phyloP scores from a whole-genome alignment of 768 basidiomycete species.

The Mycena rebaudengoi region DNA sequence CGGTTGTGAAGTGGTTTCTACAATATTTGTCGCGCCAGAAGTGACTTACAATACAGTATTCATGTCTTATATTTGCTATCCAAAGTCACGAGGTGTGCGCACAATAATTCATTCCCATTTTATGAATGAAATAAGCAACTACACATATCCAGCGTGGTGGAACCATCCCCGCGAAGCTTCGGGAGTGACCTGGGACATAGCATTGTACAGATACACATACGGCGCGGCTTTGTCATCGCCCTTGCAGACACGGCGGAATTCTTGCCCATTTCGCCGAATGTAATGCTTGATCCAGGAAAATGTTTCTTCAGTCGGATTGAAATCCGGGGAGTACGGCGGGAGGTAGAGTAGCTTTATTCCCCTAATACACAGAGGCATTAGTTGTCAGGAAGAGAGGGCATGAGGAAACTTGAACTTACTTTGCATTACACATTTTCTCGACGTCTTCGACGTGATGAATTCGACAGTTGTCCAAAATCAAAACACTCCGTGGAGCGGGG shows the following conservation, averaged over 20 bases:
- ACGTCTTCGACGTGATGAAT: constrained; percentile 38
- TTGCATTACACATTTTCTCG: constrained; percentile 19
- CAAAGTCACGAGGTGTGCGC: background rate
- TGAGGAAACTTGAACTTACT: background rate
- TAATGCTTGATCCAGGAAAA: constrained; percentile 42
- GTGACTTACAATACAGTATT: too few relatives aligned
- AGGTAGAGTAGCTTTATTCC: constrained; percentile 40
- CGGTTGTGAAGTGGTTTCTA: too few relatives aligned
- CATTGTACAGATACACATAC: constrained; percentile 10
- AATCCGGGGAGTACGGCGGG: constrained; percentile 45
- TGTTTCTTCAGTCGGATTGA: constrained; percentile 46
- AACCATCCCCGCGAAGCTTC: constrained; percentile 14
- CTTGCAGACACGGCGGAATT: constrained; percentile 1
- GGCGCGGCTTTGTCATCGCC: constrained; percentile 8
- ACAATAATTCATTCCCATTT: background rate
- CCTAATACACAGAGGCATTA: too few relatives aligned
- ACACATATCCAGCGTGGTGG: constrained; percentile 17
- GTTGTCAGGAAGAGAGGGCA: too few relatives aligned
- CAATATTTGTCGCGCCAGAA: too few relatives aligned
- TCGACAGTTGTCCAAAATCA: constrained; percentile 41
- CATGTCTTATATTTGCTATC: too few relatives aligned
- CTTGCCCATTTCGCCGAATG: constrained; percentile 34
- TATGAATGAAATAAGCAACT: background rate
- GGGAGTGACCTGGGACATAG: background rate
- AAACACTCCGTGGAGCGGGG: constrained; percentile 29